Evolutionary conservation across 148 eudicot genomes (phyloP), one percentile per base, ranked within the genome.

Genomic region (Polygonum maritimum): DNA sequence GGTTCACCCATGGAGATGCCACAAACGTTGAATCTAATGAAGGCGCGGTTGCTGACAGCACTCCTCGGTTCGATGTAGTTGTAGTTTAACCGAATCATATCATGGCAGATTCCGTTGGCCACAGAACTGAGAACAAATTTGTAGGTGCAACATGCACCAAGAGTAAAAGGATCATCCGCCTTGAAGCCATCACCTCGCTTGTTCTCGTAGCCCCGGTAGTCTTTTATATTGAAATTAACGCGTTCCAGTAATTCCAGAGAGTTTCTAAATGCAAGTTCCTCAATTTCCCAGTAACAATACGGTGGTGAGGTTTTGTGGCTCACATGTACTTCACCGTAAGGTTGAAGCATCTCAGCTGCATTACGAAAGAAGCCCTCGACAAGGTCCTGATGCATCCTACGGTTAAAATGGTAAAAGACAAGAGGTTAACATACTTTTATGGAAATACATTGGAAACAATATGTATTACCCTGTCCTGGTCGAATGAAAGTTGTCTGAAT

Each of bases 151-250:
- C 88, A 83, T 58, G 84, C 82, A 15, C 89, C 87, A 52, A 89
- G 54, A 2, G 79, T 90, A 58, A 91, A 91, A 16, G 93, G 79
- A 22, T 83, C 81, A 38, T 91, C 90, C 26, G 81, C 62, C 35
- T 78, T 81, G 2, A 1, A 31, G 47, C 93, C 84, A 7, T 72
- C 80, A 49, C 91, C 97, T 84, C 88, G 85, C 76, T 91, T 91
- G 74, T 91, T 86, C 26, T 54, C 79, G 80, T 91, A 91, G 70
- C 97, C 93, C 1, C 87, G 97, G 77, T 84, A 89, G 77, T 88
- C 90, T 31, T 75, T 70, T 13, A 73, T 78, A 4, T 67, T 83
- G 75, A 91, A 89, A 21, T 75, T 71, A 57, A 78, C 86, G 69
- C 76, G 9, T 4, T 76, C 83, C 8, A 78, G 31, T 65, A 83